Conservation (phyloP, 2,329 filamentous ascomycete genomes). For the Alternaria longipes region DNA sequence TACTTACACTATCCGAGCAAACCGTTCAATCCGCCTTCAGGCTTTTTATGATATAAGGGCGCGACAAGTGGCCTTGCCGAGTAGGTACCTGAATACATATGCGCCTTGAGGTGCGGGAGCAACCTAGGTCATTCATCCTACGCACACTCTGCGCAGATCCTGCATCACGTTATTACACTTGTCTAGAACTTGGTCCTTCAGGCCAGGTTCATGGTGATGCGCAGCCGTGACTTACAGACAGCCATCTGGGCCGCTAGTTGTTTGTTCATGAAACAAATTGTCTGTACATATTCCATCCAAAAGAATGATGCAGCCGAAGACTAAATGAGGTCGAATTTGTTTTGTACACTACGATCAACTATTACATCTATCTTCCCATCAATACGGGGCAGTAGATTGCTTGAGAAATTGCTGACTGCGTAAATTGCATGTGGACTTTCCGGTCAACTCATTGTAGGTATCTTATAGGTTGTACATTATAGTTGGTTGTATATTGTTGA, state of each 20-base stretch:
- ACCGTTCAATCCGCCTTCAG: neutral
- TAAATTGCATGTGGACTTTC: constrained; percentile 10
- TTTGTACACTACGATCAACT: constrained; percentile 5
- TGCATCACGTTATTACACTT: neutral
- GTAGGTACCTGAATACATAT: neutral
- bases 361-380: constrained; percentile 4
- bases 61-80: neutral
- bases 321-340: neutral
- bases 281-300: constrained; percentile 1
- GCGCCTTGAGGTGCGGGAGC: neutral
- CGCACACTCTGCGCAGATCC: neutral
- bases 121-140: neutral
- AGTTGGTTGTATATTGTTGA: constrained; percentile 14
- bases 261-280: neutral
- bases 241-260: neutral
- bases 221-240: neutral
- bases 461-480: neutral
- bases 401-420: constrained; percentile 12
- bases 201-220: neutral
- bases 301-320: constrained; percentile 10
- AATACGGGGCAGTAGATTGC: constrained; percentile 7
- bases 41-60: neutral
- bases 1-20: neutral
- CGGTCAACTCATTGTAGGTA: constrained; percentile 5
- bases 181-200: neutral